A percentile compares a stretch with the other conserved stretches of the same genome.
Conservation (phyloP, 1,139 yeast species). For the Yamadazyma atmosphaerica region DNA sequence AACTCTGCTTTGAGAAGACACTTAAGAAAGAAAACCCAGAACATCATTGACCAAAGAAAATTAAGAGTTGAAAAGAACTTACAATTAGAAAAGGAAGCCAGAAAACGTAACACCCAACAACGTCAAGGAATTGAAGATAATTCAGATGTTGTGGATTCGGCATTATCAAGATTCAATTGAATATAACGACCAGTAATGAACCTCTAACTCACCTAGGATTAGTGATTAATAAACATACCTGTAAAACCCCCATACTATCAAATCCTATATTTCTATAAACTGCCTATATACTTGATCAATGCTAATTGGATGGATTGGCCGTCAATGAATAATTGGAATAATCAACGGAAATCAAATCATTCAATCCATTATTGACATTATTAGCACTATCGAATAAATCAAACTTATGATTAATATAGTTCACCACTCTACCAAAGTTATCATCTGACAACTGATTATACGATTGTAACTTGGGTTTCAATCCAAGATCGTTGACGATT, state of each 20-base stretch:
- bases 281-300: slow-evolving; percentile 2
- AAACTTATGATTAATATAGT: slow-evolving; percentile 32
- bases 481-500: slow-evolving; percentile 33
- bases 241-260: no score
- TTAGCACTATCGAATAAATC: slow-evolving; percentile 12
- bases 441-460: slow-evolving; percentile 62
- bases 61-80: slow-evolving; percentile 78
- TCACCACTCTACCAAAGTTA: slow-evolving; percentile 48
- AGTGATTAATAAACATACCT: no score
- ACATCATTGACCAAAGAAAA: slow-evolving; percentile 86
- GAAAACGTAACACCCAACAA: slow-evolving; percentile 53
- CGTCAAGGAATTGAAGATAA: slow-evolving; percentile 54
- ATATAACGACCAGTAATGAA: no score
- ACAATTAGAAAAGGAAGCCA: slow-evolving; percentile 69
- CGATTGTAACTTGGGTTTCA: slow-evolving; percentile 48
- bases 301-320: slow-evolving; percentile 12
- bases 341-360: slow-evolving; percentile 47
- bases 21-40: slow-evolving; percentile 80
- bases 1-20: slow-evolving; percentile 82
- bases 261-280: slow-evolving; percentile 1
- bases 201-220: no score
- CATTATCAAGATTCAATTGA: slow-evolving; percentile 53
- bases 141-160: slow-evolving; percentile 53
- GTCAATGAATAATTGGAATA: slow-evolving; percentile 43
- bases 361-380: slow-evolving; percentile 23